Percentiles rank a stretch among this genome's conserved stretches.
These are phyloP conservation scores for Spizellomyces punctatus DNA, from an alignment of 192 early-diverging fungal genomes.

Conservation along the genomic window DNA sequence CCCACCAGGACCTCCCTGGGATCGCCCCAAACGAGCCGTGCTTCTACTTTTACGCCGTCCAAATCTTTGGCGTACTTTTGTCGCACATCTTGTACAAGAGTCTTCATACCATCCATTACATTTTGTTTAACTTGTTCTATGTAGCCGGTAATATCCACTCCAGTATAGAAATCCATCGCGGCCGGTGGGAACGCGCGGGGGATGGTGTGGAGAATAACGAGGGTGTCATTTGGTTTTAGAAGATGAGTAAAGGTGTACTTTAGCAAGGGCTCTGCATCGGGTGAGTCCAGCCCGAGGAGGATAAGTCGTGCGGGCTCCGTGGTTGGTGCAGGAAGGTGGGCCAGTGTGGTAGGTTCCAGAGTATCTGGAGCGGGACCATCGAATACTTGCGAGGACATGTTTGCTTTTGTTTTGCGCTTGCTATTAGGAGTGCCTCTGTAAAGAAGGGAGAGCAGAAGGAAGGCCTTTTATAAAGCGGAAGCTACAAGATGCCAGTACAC, in stretches of 20 bases:
- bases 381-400: too few species aligned
- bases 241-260: too few species aligned
- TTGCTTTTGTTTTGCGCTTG: too few species aligned
- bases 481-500: too few species aligned
- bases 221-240: background rate
- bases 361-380: too few species aligned
- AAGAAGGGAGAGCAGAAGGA: too few species aligned
- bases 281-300: too few species aligned
- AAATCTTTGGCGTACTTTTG: background rate
- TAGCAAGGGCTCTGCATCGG: too few species aligned
- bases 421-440: too few species aligned
- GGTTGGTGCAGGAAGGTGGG: too few species aligned
- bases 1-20: conserved; percentile 1
- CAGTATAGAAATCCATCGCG: background rate
- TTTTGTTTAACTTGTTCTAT: background rate
- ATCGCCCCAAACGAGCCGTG: conserved; percentile 2
- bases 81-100: background rate
- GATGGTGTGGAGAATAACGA: background rate
- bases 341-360: too few species aligned
- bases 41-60: background rate
- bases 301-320: background rate
- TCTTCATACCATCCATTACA: background rate
- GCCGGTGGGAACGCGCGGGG: conserved; percentile 3
- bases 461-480: too few species aligned
- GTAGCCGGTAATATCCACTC: background rate